Evolutionary conservation across 2,329 filamentous ascomycete genomes (phyloP).

Genomic region (Colletotrichum orchidophilum): DNA sequence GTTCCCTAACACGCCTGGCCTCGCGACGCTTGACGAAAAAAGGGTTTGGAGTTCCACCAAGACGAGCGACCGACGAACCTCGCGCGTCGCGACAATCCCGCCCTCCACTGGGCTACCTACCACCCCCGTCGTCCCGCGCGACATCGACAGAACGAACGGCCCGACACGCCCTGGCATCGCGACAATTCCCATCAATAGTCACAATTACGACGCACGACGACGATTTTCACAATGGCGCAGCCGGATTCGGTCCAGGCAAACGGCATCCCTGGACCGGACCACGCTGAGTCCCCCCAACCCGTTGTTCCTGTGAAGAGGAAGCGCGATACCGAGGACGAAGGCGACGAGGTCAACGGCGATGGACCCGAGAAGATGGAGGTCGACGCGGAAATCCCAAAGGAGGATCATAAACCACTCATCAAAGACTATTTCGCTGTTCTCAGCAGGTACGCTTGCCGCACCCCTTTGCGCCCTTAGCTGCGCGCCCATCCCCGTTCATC

Average conservation of each 20-base stretch:
- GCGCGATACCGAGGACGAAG: conserved; percentile 61
- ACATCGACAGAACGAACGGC: conserved; percentile 13
- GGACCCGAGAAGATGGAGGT: conserved; percentile 38
- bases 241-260: conserved; percentile 50
- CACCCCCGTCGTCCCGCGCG: conserved; percentile 34
- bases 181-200: neutral
- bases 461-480: conserved; percentile 14
- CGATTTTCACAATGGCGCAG: conserved; percentile 50
- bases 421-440: conserved; percentile 49
- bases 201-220: conserved; percentile 17
- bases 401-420: conserved; percentile 48
- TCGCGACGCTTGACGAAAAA: conserved; percentile 47
- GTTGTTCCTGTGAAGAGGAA: conserved; percentile 63
- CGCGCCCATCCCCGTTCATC: neutral
- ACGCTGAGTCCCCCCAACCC: conserved; percentile 42
- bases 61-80: conserved; percentile 34
- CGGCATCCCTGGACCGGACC: conserved; percentile 50
- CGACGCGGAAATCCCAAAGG: conserved; percentile 39
- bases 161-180: conserved; percentile 16
- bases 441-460: conserved; percentile 45
- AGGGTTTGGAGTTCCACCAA: conserved; percentile 52
- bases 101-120: conserved; percentile 31
- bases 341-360: conserved; percentile 44
- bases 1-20: conserved; percentile 44
- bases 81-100: conserved; percentile 37